Evolutionary conservation across 768 basidiomycete species (phyloP), one percentile per base, ranked within the genome.

Genomic region (Boletus pseudo-olivaceus): DNA sequence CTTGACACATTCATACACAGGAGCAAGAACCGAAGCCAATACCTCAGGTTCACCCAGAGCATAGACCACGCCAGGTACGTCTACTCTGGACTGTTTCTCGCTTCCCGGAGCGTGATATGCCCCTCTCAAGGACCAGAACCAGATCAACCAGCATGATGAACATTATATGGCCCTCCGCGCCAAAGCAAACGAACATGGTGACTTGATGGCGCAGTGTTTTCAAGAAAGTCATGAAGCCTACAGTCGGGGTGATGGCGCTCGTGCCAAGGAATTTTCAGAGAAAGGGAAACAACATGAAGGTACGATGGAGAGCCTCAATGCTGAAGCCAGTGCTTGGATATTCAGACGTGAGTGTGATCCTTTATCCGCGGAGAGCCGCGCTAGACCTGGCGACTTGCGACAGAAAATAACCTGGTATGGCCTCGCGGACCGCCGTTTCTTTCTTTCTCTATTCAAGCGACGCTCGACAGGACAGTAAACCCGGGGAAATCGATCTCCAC

Each of bases 271-370:
- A 47, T 77, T 97, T 23, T 90, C 87, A 17, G 81, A 83, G 54
- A 63, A 93, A 67, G 95, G 93, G 17, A 91, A 93, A 67, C 75
- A 76, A 38, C 90, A 95, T 67, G 82, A 90, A 69, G 69, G 76
- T 5, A 79, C 82, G 63, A 94, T 95, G 87, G 85, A 88, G 58
- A 68, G 78, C 45, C 70, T 93, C 56, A 93, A 98, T 67, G 78
- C 78, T 54, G 73, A 94, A 67, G 96, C 95, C 2, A 84, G 86
- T 55, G 82, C 86, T 47, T 96, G 90, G 89, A 95, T 98, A 57
- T 98, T 86, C 69, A 60, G 53, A 62, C 69, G 75, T 58, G 84
- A 90, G 82, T 70, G 30, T 19, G 42, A 26, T 35, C 27, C 49
- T 38, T 39, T 26, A 43, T 40, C 55, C 2, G n/a, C 26, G 15